Conservation (phyloP, 2,329 filamentous ascomycete species). For the Thielaviopsis populi region DNA sequence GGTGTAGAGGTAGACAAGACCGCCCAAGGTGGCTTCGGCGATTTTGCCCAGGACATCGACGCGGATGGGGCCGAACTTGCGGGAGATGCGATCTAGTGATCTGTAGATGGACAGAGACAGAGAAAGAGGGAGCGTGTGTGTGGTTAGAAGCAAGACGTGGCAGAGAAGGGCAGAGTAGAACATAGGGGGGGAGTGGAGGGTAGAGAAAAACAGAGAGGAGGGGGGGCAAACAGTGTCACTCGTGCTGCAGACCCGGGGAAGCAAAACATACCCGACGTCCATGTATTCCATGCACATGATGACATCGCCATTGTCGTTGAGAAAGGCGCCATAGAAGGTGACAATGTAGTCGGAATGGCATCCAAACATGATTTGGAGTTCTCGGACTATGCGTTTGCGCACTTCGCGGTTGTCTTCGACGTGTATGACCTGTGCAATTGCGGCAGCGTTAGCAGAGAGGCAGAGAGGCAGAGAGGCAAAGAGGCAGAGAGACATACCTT, state of each 20-base stretch:
- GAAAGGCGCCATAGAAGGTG: slow-evolving; percentile 91
- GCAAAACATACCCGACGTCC: slow-evolving; percentile 85
- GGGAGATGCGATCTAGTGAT: slow-evolving; percentile 82
- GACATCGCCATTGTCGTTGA: slow-evolving; percentile 93
- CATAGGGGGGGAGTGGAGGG: not conserved
- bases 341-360: slow-evolving; percentile 96
- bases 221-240: not conserved
- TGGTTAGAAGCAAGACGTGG: not conserved
- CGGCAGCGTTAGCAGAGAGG: not conserved
- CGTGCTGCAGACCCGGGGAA: not conserved
- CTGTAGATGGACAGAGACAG: slow-evolving; percentile 32
- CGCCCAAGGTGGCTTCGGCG: slow-evolving; percentile 84
- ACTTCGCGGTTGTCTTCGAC: slow-evolving; percentile 97
- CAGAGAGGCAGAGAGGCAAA: not conserved
- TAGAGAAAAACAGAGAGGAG: not conserved
- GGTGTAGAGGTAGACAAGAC: slow-evolving; percentile 86
- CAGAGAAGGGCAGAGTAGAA: no score
- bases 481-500: slow-evolving; percentile 48
- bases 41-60: slow-evolving; percentile 97
- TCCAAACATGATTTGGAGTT: slow-evolving; percentile 95
- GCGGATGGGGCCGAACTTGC: slow-evolving; percentile 84
- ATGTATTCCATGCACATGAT: slow-evolving; percentile 99
- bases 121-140: not conserved
- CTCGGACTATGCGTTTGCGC: slow-evolving; percentile 88
- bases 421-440: slow-evolving; percentile 64